Evolutionary conservation across 2,329 filamentous ascomycete genomes (phyloP).

Genomic region (Clonostachys solani): DNA sequence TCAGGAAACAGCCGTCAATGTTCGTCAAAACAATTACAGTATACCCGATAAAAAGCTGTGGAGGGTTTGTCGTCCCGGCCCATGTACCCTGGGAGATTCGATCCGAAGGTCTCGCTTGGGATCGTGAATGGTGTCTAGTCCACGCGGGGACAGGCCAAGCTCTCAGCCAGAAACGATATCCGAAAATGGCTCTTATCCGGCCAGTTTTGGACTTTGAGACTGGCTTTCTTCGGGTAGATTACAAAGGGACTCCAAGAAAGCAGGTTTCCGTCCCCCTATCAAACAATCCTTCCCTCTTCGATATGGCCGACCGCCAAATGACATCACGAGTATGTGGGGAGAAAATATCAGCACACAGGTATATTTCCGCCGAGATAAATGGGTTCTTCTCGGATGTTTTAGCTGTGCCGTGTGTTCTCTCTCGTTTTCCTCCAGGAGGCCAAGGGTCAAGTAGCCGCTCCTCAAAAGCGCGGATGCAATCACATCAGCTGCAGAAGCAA

Average conservation of each 20-base stretch:
- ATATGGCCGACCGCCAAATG: constrained; percentile 28
- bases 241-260: neutral
- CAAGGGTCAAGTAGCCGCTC: constrained; percentile 57
- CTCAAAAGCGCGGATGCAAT: constrained; percentile 66
- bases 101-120: constrained; percentile 84
- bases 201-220: constrained; percentile 68
- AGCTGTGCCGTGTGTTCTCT: constrained; percentile 76
- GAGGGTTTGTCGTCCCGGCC: constrained; percentile 66
- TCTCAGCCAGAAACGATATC: constrained; percentile 84
- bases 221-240: constrained; percentile 59
- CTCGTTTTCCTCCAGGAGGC: constrained; percentile 72
- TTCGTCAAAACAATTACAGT: constrained; percentile 63
- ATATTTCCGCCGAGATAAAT: constrained; percentile 61
- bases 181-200: constrained; percentile 79
- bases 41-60: constrained; percentile 94
- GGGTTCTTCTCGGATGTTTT: constrained; percentile 74
- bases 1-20: constrained; percentile 5
- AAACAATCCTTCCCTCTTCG: constrained; percentile 57
- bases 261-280: constrained; percentile 58
- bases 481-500: constrained; percentile 37
- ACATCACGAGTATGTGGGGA: constrained; percentile 81
- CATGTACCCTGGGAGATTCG: constrained; percentile 69
- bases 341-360: constrained; percentile 64
- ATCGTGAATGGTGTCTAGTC: constrained; percentile 93
- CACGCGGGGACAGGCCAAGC: constrained; percentile 81